Conservation (phyloP, 257 asterid species). For the Solanum chaucha region DNA sequence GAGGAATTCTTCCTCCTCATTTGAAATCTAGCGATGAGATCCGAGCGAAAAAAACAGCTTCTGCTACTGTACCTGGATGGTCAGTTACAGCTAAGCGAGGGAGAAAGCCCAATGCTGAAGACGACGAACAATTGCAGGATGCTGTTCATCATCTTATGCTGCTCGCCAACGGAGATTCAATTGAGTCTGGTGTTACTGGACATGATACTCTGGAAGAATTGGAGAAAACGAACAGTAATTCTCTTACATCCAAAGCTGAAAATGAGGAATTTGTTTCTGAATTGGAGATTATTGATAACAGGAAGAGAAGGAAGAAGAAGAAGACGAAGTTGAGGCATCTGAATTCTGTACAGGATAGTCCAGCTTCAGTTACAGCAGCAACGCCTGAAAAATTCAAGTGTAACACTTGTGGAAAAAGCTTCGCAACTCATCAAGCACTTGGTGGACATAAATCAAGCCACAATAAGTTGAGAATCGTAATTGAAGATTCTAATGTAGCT, state of each 20-base stretch:
- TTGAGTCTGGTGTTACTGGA: background rate
- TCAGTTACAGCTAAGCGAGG: slow-evolving; percentile 47
- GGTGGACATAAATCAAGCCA: slow-evolving; percentile 46
- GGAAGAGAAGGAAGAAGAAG: slow-evolving; percentile 26
- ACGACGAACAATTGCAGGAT: slow-evolving; percentile 1
- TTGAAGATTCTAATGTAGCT: background rate
- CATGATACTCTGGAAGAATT: background rate
- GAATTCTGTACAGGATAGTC: background rate
- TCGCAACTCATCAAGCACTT: slow-evolving; percentile 30
- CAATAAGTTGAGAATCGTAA: slow-evolving; percentile 13
- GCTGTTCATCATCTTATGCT: slow-evolving; percentile 37
- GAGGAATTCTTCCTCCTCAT: slow-evolving; percentile 35
- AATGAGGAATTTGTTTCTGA: background rate
- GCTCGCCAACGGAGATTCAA: slow-evolving; percentile 18
- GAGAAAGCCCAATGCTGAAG: slow-evolving; percentile 13
- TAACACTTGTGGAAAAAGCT: slow-evolving; percentile 15
- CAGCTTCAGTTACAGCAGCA: background rate
- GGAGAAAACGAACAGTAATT: slow-evolving; percentile 18
- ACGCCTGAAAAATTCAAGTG: slow-evolving; percentile 22
- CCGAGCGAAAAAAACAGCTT: background rate
- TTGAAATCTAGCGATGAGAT: background rate
- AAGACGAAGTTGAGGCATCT: slow-evolving; percentile 23
- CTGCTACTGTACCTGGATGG: slow-evolving; percentile 29
- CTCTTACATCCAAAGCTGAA: slow-evolving; percentile 5
- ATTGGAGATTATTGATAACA: background rate